A percentile compares a stretch with the other conserved stretches of the same genome.
Evolutionary conservation across 225 moss, liverwort and hornwort genomes (phyloP).

Genomic region (Bryoerythrophyllum caledonicum): DNA sequence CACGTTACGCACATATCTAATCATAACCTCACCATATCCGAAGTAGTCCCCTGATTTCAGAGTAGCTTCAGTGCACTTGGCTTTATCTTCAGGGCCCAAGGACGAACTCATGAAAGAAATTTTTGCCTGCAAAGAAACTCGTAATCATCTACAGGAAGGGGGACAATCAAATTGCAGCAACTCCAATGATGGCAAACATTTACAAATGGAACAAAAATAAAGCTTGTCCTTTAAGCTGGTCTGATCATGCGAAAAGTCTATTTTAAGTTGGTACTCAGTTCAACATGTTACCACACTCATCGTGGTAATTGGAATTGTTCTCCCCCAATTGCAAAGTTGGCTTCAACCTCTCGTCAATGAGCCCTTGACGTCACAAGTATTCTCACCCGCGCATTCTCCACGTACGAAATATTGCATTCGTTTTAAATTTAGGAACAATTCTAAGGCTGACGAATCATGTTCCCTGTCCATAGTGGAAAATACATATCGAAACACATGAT

Average conservation of each 20-base stretch:
- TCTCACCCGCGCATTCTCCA: not conserved
- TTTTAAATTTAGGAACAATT: constrained; percentile 7
- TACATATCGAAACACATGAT: not conserved
- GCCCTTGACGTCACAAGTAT: not conserved
- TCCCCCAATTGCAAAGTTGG: not conserved
- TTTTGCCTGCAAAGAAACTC: constrained; percentile 32
- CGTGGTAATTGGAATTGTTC: too few species aligned
- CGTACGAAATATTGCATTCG: not conserved
- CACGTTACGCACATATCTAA: not conserved
- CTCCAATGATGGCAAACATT: constrained; percentile 1
- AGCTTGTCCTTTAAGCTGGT: not conserved
- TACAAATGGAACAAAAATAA: not conserved
- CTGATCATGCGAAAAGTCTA: not conserved
- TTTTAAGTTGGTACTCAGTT: not conserved
- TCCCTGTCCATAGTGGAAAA: not conserved
- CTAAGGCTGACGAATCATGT: not conserved
- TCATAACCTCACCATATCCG: constrained; percentile 33
- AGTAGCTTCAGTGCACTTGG: constrained; percentile 8
- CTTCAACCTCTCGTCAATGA: not conserved
- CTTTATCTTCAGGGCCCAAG: not conserved
- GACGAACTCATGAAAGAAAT: constrained; percentile 22
- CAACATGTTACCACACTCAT: not conserved
- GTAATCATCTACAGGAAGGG: constrained; percentile 11
- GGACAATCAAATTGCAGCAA: constrained; percentile 12
- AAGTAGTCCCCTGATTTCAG: constrained; percentile 42